Conservation (phyloP, 2,329 filamentous ascomycete species). For the Aspergillus piperis region DNA sequence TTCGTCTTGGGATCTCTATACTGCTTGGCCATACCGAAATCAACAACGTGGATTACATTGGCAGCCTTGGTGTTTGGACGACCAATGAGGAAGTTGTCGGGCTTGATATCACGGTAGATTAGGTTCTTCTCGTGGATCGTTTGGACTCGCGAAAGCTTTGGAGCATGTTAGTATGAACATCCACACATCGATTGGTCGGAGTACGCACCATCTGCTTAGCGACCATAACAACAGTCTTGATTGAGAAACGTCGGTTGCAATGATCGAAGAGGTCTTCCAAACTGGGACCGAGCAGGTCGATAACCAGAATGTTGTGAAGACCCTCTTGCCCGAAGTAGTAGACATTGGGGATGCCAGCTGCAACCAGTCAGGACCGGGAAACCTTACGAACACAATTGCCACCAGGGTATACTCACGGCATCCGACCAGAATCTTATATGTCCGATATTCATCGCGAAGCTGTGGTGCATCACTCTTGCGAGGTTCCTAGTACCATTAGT, state of each 20-base stretch:
- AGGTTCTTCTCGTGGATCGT: constrained; percentile 98
- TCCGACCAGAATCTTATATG: constrained; percentile 98
- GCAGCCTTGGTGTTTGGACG: constrained; percentile 89
- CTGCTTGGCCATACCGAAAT: constrained; percentile 99
- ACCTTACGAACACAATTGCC: constrained; percentile 12
- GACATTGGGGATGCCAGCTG: constrained; percentile 97
- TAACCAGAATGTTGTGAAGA: constrained; percentile 97
- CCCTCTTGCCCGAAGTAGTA: constrained; percentile 99
- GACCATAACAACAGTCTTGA: constrained; percentile 99
- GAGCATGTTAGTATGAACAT: constrained; percentile 28
- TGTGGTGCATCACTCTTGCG: constrained; percentile 98
- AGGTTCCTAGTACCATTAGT: constrained; percentile 70
- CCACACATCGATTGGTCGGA: not conserved
- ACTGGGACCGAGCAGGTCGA: constrained; percentile 91
- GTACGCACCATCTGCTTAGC: constrained; percentile 89
- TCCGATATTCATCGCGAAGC: constrained; percentile 95
- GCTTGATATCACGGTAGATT: constrained; percentile 99
- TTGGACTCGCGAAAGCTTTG: constrained; percentile 81
- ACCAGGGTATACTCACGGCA: constrained; percentile 73
- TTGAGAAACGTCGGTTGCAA: constrained; percentile 90
- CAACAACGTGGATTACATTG: constrained; percentile 97
- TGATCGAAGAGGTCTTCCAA: constrained; percentile 97
- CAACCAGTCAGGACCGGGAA: constrained; percentile 36
- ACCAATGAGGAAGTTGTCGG: constrained; percentile 98
- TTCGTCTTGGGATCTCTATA: constrained; percentile 99